phyloP scores from a whole-genome alignment of 441 rosid species.

The Populus tomentosa region DNA sequence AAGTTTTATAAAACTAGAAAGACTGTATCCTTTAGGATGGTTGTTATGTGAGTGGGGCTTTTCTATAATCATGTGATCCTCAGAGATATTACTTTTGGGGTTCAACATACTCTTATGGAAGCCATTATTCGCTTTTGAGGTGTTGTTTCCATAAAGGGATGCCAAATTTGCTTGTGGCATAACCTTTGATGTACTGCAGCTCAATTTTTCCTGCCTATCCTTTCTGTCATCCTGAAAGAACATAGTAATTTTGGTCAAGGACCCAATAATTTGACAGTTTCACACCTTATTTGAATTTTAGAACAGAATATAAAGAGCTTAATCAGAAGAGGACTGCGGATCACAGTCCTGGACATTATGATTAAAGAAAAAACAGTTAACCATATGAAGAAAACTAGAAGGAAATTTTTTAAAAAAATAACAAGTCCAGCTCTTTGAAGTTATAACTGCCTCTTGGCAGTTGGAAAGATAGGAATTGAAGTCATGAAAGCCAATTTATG shows the following conservation, averaged over 20 bases:
- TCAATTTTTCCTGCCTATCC: constrained; percentile 32
- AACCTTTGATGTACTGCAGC: constrained; percentile 43
- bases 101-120: constrained; percentile 31
- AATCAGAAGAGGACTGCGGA: not conserved
- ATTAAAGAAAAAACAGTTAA: not conserved
- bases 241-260: constrained; percentile 3
- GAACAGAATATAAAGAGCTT: not conserved
- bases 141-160: constrained; percentile 68
- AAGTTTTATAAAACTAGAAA: constrained; percentile 25
- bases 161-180: constrained; percentile 56
- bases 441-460: not conserved
- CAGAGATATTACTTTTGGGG: constrained; percentile 37
- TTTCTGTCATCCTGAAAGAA: constrained; percentile 51
- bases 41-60: constrained; percentile 24
- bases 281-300: not conserved
- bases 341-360: not conserved
- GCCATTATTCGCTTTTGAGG: constrained; percentile 32
- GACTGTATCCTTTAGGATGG: constrained; percentile 28
- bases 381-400: not conserved
- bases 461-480: not conserved
- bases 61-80: constrained; percentile 50
- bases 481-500: not conserved
- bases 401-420: not conserved
- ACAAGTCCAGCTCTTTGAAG: not conserved
- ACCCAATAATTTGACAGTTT: not conserved